Percentiles rank a stretch among this genome's conserved stretches.
These are phyloP conservation scores for Serendipita sp. DNA, from an alignment of 768 basidiomycete genomes.

Conservation along the genomic window DNA sequence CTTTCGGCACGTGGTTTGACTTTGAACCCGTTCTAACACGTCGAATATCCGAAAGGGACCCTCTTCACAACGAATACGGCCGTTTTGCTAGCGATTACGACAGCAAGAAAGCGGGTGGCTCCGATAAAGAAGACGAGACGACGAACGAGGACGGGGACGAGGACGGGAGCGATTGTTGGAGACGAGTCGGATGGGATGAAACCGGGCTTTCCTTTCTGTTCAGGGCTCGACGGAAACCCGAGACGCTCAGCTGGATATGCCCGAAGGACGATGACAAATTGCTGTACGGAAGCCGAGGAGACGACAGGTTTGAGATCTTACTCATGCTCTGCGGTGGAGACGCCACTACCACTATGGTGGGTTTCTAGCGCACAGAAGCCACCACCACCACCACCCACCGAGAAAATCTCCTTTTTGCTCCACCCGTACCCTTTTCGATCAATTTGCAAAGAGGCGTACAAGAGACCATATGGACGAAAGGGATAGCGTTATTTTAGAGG, in stretches of 20 bases:
- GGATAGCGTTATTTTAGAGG: neutral
- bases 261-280: slow-evolving; percentile 38
- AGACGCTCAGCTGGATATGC: slow-evolving; percentile 41
- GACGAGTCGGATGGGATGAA: slow-evolving; percentile 9
- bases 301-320: slow-evolving; percentile 58
- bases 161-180: slow-evolving; percentile 3
- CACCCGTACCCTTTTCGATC: too few species aligned
- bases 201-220: slow-evolving; percentile 36
- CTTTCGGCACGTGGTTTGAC: slow-evolving; percentile 64
- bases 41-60: neutral
- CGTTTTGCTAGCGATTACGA: slow-evolving; percentile 18
- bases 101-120: slow-evolving; percentile 31
- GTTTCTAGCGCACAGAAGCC: neutral
- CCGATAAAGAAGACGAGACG: slow-evolving; percentile 18
- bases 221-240: slow-evolving; percentile 36
- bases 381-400: too few species aligned
- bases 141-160: slow-evolving; percentile 10
- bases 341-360: neutral
- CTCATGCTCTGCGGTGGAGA: slow-evolving; percentile 17
- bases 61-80: neutral
- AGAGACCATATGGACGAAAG: too few species aligned
- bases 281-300: slow-evolving; percentile 39
- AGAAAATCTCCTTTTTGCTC: too few species aligned
- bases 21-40: slow-evolving; percentile 38
- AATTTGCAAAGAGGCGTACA: too few species aligned